phyloP scores from a whole-genome alignment of 805 yeast genomes.

The Pachysolen tannophilus region DNA sequence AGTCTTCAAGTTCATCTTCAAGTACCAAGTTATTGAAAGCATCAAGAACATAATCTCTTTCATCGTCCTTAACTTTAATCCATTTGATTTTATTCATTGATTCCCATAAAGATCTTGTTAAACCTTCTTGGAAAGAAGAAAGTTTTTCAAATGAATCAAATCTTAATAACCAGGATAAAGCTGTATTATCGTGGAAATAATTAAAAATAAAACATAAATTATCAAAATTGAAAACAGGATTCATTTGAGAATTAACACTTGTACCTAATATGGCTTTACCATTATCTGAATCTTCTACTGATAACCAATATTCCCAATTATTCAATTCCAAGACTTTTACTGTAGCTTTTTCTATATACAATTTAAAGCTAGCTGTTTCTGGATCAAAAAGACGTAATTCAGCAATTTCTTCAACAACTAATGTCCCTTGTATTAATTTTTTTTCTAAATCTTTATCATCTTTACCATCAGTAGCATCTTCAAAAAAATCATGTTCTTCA shows the following conservation, averaged over 20 bases:
- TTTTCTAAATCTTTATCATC: conserved; percentile 9
- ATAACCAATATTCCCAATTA: conserved; percentile 46
- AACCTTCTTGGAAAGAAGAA: conserved; percentile 41
- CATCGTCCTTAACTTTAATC: conserved; percentile 32
- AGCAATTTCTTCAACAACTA: conserved; percentile 9
- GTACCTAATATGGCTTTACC: conserved; percentile 26
- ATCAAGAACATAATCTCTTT: conserved; percentile 48
- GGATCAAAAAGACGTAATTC: conserved; percentile 55
- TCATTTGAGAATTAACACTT: conserved; percentile 36
- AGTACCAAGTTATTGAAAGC: conserved; percentile 38
- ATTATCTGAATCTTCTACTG: conserved; percentile 24
- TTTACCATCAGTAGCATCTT: conserved; percentile 21
- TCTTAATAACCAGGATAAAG: conserved; percentile 56
- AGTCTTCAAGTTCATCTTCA: conserved; percentile 25
- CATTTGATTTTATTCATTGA: conserved; percentile 41
- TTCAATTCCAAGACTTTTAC: conserved; percentile 37
- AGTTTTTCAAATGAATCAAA: conserved; percentile 36
- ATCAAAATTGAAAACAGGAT: conserved; percentile 58
- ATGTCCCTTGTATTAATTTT: conserved; percentile 5
- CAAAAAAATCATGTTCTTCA: conserved; percentile 19
- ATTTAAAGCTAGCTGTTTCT: conserved; percentile 34
- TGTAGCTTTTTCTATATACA: conserved; percentile 26
- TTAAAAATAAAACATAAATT: conserved; percentile 60
- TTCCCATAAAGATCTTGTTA: conserved; percentile 57
- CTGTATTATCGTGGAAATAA: conserved; percentile 29